Percentiles rank a stretch among this genome's conserved stretches.
Evolutionary conservation across 495 filamentous ascomycete species (phyloP).

Genomic region (Penicillium coprophilum): DNA sequence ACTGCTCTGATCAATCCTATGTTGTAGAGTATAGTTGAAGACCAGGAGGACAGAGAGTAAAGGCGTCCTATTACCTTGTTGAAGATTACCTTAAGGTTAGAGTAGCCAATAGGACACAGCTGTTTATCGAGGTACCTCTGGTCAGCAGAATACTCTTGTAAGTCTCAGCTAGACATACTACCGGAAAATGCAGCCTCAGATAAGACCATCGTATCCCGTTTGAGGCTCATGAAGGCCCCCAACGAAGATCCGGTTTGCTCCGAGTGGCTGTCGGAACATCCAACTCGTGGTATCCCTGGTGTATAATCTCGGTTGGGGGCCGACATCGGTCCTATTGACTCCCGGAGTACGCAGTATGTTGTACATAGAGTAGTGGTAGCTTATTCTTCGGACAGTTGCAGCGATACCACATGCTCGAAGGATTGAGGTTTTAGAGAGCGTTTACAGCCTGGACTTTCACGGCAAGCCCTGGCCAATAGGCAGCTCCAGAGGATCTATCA

Average conservation of each 20-base stretch:
- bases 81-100: not conserved
- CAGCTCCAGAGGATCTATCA: no score
- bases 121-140: not conserved
- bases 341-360: no score
- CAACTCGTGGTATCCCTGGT: no score
- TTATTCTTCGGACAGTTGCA: not conserved
- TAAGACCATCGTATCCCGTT: not conserved
- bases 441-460: no score
- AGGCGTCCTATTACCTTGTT: not conserved
- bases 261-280: slow-evolving; percentile 3
- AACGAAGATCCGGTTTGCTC: no score
- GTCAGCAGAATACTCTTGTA: not conserved
- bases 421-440: not conserved
- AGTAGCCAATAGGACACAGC: not conserved
- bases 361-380: not conserved
- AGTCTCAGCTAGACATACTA: not conserved
- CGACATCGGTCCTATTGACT: not conserved
- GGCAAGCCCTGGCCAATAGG: no score
- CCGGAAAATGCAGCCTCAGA: no score
- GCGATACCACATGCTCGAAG: not conserved
- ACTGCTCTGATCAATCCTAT: no score
- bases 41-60: not conserved
- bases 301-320: not conserved
- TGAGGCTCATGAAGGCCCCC: no score
- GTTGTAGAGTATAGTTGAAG: not conserved